Conservation (phyloP, 345 rosid species). For the Laguncularia racemosa region DNA sequence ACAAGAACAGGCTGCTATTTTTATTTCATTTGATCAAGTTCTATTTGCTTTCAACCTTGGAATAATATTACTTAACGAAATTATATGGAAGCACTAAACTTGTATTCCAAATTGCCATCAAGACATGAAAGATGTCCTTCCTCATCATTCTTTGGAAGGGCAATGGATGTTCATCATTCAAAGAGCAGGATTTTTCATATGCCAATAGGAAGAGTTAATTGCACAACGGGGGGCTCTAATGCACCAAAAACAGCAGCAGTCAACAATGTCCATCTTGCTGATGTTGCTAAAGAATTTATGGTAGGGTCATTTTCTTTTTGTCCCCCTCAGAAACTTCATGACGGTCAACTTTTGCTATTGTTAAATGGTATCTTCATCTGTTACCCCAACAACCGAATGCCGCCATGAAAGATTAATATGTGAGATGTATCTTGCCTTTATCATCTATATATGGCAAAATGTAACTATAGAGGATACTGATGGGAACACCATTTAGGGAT, state of each 20-base stretch:
- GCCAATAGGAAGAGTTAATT: slow-evolving; percentile 16
- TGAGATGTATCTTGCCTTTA: too few species aligned
- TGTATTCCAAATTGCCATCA: slow-evolving; percentile 18
- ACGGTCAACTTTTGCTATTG: background rate
- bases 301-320: slow-evolving; percentile 21
- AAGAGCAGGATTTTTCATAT: slow-evolving; percentile 12
- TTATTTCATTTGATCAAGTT: too few species aligned
- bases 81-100: slow-evolving; percentile 15
- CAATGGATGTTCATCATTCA: slow-evolving; percentile 10
- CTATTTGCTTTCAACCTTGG: too few species aligned
- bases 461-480: too few species aligned
- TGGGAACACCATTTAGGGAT: too few species aligned
- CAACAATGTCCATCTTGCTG: slow-evolving; percentile 36
- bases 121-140: slow-evolving; percentile 15
- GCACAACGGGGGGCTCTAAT: background rate
- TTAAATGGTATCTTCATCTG: too few species aligned
- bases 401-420: too few species aligned
- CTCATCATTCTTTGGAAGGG: slow-evolving; percentile 28
- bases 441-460: too few species aligned
- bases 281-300: slow-evolving; percentile 44
- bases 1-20: too few species aligned
- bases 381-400: too few species aligned
- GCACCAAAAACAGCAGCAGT: slow-evolving; percentile 1
- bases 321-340: background rate
- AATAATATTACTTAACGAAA: background rate